Evolutionary conservation across 83 land plant species (phyloP), one percentile per base, ranked within the genome.

Genomic region (Isoetes engelmannii): DNA sequence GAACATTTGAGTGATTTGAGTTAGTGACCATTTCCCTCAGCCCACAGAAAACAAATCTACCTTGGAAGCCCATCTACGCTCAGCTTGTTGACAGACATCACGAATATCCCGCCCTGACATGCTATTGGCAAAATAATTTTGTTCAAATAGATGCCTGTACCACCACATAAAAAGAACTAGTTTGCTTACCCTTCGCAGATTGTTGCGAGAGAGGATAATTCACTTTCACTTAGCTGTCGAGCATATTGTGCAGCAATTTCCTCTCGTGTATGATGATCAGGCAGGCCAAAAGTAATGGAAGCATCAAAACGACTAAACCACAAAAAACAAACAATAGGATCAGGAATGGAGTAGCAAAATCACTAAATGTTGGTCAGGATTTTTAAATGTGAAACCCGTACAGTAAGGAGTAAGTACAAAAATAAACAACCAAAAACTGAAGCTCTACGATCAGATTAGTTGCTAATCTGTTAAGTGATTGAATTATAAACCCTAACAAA

Each of bases 61-160:
- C 97, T 90, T 94, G 54, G 98, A 88, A 20, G 98, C 98, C 98
- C 98, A 94, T 4, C 64, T 82, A 4, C 98, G 72, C 65, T 94
- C 98, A 19, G 98, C 98, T 77, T 94, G 98, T 63, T 86, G 98
- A 68, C 98, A 94, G 4, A 93, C 81, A 50, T 93, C 92, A 57
- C 84, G 80, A 43, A 94, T 79, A 76, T 94, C 98, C 49, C 98
- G 83, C 20, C 98, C 98, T 19, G 97, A 90, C 98, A 94, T 88
- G 21, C 98, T 93, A 83, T 47, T 20, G 15, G 12, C 10, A 69
- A 6, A 12, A 67, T 2, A 48, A 6, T 0, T 59, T 13, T 19
- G 21, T 20, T 59, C n/a, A 59, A 2, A 8, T 8, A 19, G 8
- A n/a, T n/a, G 21, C 8, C 62, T 8, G 54, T 51, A 51, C 54